Evolutionary conservation across 2,329 filamentous ascomycete species (phyloP), one percentile per base, ranked within the genome.

Genomic region (Diaporthe humulicola): DNA sequence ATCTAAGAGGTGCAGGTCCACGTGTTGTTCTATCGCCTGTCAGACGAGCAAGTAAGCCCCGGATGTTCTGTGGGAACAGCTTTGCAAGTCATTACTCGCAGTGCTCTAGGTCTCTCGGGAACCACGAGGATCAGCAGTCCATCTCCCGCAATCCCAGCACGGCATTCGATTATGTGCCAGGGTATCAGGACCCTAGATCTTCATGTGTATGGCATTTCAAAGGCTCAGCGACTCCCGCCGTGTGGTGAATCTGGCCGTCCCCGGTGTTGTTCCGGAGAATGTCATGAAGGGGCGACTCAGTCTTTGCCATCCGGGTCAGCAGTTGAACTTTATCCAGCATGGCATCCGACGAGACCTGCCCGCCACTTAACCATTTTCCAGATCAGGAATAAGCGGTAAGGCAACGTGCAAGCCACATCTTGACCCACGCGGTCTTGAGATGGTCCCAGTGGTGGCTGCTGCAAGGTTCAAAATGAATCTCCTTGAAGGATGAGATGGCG

Each of bases 221-320:
- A 28, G 1, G 40, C 38, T 30, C 15, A 25, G 25, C 7, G n/a
- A 30, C 4, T 30, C 36, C 12, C 25, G 15, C 58, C 14, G 25
- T 9, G 17, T 10, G 22, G 9, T 22, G 10, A 6, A 10, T 42
- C 19, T 45, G n/a, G 30, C 15, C 38, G 25, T 22, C 4, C 17
- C 6, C 17, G 7, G 10, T 22, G 4, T 48, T 9, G n/a, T 64
- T 64, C 25, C 14, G n/a, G 7, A 25, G 15, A 7, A 64, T 33
- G 58, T 64, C 58, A 64, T 22, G 38, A 64, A 64, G 58, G 42
- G 58, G 58, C 58, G 58, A 64, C 33, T 38, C 15, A 12, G 36
- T 17, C 19, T 67, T 67, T 36, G 64, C 64, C 64, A 36, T 67
- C 60, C 64, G 64, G 64, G 64, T 67, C 64, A 67, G 42, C 64